phyloP scores from a whole-genome alignment of 106 monocot species.

The Phalaenopsis equestris region DNA sequence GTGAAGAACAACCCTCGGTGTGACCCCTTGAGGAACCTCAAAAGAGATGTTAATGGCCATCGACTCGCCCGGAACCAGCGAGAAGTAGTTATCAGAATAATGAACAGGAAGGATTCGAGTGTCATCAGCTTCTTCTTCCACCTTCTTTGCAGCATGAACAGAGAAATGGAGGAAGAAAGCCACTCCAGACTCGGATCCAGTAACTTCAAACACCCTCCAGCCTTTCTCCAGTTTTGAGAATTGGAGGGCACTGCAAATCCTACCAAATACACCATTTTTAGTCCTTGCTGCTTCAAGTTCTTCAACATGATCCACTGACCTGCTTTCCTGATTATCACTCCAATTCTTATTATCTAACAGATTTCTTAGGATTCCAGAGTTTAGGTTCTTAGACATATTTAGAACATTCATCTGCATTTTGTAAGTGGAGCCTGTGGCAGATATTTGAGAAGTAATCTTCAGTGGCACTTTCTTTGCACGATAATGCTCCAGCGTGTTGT shows the following conservation, averaged over 20 bases:
- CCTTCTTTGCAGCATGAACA: conserved; percentile 54
- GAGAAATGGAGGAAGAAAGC: conserved; percentile 93
- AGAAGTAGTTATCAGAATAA: conserved; percentile 92
- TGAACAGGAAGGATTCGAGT: conserved; percentile 93
- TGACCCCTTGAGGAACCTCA: conserved; percentile 61
- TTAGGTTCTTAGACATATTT: conserved; percentile 46
- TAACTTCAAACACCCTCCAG: conserved; percentile 20
- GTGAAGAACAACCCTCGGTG: conserved; percentile 52
- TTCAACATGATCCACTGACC: no score
- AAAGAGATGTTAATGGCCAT: conserved; percentile 50
- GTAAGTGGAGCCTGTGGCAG: conserved; percentile 46
- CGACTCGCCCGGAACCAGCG: conserved; percentile 74
- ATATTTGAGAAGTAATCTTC: conserved; percentile 61
- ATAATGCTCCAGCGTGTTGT: conserved; percentile 65
- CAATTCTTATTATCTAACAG: not conserved
- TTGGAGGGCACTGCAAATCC: conserved; percentile 23
- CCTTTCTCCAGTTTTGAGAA: conserved; percentile 2
- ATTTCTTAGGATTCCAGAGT: not conserved
- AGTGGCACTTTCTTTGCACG: conserved; percentile 64
- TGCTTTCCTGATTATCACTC: not conserved
- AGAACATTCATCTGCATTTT: conserved; percentile 50
- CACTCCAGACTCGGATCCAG: conserved; percentile 60
- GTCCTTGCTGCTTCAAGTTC: not conserved
- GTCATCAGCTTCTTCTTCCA: conserved; percentile 23
- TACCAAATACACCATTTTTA: conserved; percentile 12